Evolutionary conservation across 140 eudicot genomes (phyloP), one percentile per base, ranked within the genome.

Genomic region (Bidens hawaiensis): DNA sequence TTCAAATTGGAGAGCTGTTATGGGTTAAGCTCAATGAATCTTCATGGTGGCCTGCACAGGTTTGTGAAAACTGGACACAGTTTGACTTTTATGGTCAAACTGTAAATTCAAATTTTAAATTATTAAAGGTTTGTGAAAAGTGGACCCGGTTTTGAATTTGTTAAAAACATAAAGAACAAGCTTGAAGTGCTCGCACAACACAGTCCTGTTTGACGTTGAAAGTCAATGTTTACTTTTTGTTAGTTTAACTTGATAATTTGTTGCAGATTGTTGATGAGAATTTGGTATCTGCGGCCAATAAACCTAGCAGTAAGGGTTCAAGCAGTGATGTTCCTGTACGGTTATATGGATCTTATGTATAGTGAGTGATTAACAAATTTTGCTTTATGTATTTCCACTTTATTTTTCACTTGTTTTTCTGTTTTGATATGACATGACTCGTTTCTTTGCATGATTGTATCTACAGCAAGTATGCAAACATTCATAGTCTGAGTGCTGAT

Each of bases 11-110:
- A 76, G 81, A 82, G 38, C 25, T 82, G 47, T 46, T 78, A 70
- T 82, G 84, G 84, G 79, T 78, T 47, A 74, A 75, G 69, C 71
- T 82, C 21, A 33, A 53, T 24, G 74, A 68, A 70, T 57, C 64
- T 53, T 78, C 84, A 45, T 82, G 88, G 88, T 82, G 88, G 84
- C 88, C 81, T 67, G 83, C 81, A 58, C 88, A 82, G 84, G 88
- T 82, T 66, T 49, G 82, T 73, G 48, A 50, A 52, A 21, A 22
- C 6, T 51, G 36, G 62, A 17, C 38, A 45, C 13, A 42, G 33
- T 64, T 54, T 22, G 15, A 43, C 69, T 43, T 18, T 21, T 41
- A 2, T 61, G 34, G 33, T 51, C 14, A 49, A 40, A 64, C 30
- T 43, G 13, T 23, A 9, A 14, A 45, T 46, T 11, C 38, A 22